These are phyloP conservation scores for Cryphonectria radicalis DNA, from an alignment of 2,329 filamentous ascomycete species.

Conservation along the genomic window DNA sequence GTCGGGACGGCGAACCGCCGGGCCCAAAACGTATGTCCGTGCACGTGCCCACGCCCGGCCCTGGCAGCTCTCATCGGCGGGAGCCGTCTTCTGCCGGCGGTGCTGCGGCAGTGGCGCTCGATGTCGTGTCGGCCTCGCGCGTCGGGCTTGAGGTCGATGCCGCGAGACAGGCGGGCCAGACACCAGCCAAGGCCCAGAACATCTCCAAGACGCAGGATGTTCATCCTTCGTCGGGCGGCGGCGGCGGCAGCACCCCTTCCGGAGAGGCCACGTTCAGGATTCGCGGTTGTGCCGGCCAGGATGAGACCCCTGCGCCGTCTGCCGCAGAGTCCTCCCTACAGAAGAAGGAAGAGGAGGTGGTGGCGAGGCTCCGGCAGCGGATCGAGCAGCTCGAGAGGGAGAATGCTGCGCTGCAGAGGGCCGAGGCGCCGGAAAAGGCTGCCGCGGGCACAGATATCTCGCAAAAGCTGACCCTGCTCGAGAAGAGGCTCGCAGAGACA, in stretches of 20 bases:
- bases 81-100: too few relatives aligned
- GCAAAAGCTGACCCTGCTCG: neutral
- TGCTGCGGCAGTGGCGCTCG: neutral
- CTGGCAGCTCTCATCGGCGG: neutral
- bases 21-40: constrained; percentile 13
- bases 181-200: neutral
- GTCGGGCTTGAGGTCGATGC: neutral
- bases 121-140: neutral
- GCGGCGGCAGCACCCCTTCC: neutral
- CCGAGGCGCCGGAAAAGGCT: neutral
- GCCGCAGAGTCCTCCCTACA: too few relatives aligned
- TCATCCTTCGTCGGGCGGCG: neutral
- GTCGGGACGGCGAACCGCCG: neutral
- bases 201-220: neutral
- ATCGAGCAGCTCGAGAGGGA: constrained; percentile 12
- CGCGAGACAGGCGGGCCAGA: neutral
- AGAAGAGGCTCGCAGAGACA: constrained; percentile 1
- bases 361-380: neutral
- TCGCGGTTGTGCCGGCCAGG: neutral
- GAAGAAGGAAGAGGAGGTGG: neutral
- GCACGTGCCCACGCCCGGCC: neutral
- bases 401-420: neutral
- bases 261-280: neutral
- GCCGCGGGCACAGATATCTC: neutral
- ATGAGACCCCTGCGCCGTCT: neutral